phyloP scores from a whole-genome alignment of 2,329 filamentous ascomycete species.

The Claviceps capensis region DNA sequence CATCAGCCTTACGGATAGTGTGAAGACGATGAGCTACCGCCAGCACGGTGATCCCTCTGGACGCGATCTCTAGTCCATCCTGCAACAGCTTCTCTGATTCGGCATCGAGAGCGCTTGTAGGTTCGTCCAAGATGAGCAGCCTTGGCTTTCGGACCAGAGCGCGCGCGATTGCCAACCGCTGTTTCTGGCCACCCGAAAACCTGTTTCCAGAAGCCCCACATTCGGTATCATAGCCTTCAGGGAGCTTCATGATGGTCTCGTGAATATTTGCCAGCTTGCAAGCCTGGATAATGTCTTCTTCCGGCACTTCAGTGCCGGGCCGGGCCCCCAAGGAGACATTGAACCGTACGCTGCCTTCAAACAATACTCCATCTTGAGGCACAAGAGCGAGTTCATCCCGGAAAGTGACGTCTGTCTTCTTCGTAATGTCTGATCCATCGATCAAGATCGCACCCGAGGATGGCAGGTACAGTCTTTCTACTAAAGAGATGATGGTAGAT shows the following conservation, averaged over 20 bases:
- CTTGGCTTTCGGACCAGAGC: slow-evolving; percentile 50
- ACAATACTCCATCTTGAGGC: slow-evolving; percentile 35
- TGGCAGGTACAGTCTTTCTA: slow-evolving; percentile 41
- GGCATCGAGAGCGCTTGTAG: slow-evolving; percentile 49
- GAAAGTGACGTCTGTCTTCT: slow-evolving; percentile 26
- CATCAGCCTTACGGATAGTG: slow-evolving; percentile 28
- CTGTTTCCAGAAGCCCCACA: slow-evolving; percentile 49
- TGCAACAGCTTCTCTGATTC: slow-evolving; percentile 35
- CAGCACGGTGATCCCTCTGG: slow-evolving; percentile 26
- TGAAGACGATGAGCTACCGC: slow-evolving; percentile 31
- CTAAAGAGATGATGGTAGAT: slow-evolving; percentile 29
- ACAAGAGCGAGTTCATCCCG: slow-evolving; percentile 33
- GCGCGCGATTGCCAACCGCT: slow-evolving; percentile 55
- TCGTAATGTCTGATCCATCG: slow-evolving; percentile 18
- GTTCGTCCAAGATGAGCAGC: slow-evolving; percentile 40
- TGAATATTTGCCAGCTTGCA: slow-evolving; percentile 52
- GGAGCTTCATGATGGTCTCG: slow-evolving; percentile 39
- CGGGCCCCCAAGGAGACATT: slow-evolving; percentile 34
- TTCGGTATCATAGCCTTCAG: slow-evolving; percentile 42
- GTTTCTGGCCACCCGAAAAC: slow-evolving; percentile 57
- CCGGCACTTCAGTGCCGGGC: slow-evolving; percentile 34
- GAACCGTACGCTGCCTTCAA: slow-evolving; percentile 34
- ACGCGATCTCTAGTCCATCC: slow-evolving; percentile 37
- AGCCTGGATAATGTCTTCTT: slow-evolving; percentile 45
- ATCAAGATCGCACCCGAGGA: slow-evolving; percentile 35